These are phyloP conservation scores for Xylariaceae sp. DNA, from an alignment of 2,329 filamentous ascomycete species.

Conservation along the genomic window DNA sequence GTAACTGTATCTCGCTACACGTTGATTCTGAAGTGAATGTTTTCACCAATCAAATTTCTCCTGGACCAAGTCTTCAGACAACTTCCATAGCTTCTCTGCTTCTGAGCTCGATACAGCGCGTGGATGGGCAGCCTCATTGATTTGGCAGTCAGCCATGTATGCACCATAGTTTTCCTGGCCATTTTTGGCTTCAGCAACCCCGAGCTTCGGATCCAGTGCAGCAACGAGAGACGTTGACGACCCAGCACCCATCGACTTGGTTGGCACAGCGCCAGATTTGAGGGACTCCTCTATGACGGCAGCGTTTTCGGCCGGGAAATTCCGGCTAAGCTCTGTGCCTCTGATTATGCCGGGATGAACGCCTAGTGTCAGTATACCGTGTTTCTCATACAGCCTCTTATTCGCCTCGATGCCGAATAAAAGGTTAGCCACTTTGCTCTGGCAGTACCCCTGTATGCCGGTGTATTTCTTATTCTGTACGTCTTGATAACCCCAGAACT, in stretches of 20 bases:
- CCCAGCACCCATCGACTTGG: constrained; percentile 19
- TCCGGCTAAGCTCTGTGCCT: constrained; percentile 29
- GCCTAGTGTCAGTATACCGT: constrained; percentile 31
- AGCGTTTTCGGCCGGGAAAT: constrained; percentile 14
- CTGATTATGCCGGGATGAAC: constrained; percentile 33
- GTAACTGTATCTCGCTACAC: too few species aligned
- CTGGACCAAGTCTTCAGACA: constrained; percentile 33
- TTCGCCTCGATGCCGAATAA: constrained; percentile 29
- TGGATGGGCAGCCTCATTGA: constrained; percentile 23
- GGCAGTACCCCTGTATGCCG: constrained; percentile 31
- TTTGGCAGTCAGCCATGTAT: constrained; percentile 32
- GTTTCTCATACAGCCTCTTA: constrained; percentile 26
- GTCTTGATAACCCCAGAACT: constrained; percentile 22
- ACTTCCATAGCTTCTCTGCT: constrained; percentile 35
- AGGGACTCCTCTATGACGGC: constrained; percentile 11
- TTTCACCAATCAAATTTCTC: constrained; percentile 31
- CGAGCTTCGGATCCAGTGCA: constrained; percentile 30
- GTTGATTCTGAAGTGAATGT: too few species aligned
- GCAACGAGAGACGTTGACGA: constrained; percentile 29
- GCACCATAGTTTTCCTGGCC: constrained; percentile 32
- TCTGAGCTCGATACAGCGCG: constrained; percentile 24
- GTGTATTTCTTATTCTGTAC: constrained; percentile 27
- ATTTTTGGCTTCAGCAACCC: constrained; percentile 18
- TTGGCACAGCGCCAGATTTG: neutral
- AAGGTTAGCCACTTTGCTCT: constrained; percentile 34